Evolutionary conservation across 2,329 filamentous ascomycete species (phyloP).

Genomic region (Orbilia brochopaga): DNA sequence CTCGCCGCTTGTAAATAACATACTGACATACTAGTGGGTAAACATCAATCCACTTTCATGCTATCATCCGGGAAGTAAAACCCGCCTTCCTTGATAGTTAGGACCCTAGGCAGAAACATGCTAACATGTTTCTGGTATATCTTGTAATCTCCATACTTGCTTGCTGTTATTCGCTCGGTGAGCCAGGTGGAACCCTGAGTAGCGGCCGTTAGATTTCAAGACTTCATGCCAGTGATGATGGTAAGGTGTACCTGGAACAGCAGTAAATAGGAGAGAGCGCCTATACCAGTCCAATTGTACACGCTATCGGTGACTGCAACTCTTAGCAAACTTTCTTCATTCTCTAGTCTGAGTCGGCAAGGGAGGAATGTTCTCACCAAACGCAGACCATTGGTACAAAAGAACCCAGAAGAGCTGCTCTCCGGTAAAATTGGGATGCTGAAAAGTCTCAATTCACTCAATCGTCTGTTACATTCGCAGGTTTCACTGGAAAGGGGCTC

Average conservation of each 20-base stretch:
- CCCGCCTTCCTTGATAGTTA: constrained; percentile 29
- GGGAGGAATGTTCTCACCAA: constrained; percentile 54
- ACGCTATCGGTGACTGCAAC: constrained; percentile 66
- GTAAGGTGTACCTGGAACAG: constrained; percentile 70
- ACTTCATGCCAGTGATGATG: not conserved
- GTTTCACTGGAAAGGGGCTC: not conserved
- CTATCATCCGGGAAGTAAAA: constrained; percentile 42
- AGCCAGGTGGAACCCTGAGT: constrained; percentile 74
- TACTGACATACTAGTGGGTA: not conserved
- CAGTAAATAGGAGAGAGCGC: constrained; percentile 71
- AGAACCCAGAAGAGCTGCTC: constrained; percentile 90
- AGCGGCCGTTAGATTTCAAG: not conserved
- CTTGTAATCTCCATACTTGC: constrained; percentile 87
- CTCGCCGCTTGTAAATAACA: constrained; percentile 4
- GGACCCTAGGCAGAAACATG: constrained; percentile 74
- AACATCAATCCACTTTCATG: constrained; percentile 17
- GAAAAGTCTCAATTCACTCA: constrained; percentile 53
- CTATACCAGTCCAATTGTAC: constrained; percentile 79
- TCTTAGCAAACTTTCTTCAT: constrained; percentile 6
- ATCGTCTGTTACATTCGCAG: not conserved
- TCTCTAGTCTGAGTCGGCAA: not conserved
- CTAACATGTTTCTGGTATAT: constrained; percentile 83
- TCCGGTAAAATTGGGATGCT: constrained; percentile 93
- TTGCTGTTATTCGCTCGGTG: constrained; percentile 78
- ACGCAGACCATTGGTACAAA: constrained; percentile 87